Percentiles rank a stretch among this genome's conserved stretches.
Evolutionary conservation across 2,329 filamentous ascomycete species (phyloP).

Genomic region (Geoglossum cookeanum): DNA sequence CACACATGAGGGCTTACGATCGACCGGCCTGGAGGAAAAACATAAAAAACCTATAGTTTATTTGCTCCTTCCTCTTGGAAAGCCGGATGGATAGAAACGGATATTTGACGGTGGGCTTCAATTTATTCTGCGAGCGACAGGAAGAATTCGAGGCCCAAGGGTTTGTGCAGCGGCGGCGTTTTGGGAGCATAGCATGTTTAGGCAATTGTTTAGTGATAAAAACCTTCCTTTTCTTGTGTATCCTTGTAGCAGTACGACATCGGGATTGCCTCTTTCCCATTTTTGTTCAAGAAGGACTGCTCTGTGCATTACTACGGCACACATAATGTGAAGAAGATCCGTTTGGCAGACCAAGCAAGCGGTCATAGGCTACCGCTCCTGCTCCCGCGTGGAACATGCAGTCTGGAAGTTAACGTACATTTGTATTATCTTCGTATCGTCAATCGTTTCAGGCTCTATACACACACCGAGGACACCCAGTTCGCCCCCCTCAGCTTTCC

Average conservation of each 20-base stretch:
- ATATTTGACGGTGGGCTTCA: neutral
- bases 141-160: neutral
- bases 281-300: neutral
- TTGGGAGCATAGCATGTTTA: conserved; percentile 1
- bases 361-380: no score
- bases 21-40: neutral
- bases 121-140: neutral
- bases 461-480: no score
- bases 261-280: conserved; percentile 2
- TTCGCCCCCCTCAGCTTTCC: neutral
- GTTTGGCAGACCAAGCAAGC: neutral
- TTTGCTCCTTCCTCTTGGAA: neutral
- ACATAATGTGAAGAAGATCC: neutral
- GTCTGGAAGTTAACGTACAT: no score
- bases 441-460: no score
- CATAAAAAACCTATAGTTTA: neutral
- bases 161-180: neutral
- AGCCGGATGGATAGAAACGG: neutral
- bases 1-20: neutral
- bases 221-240: neutral
- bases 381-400: no score
- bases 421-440: no score
- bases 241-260: conserved; percentile 4
- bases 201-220: neutral
- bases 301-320: conserved; percentile 1